Conservation (phyloP, 805 yeast species). For the Teunomyces barrocoloradensis region DNA sequence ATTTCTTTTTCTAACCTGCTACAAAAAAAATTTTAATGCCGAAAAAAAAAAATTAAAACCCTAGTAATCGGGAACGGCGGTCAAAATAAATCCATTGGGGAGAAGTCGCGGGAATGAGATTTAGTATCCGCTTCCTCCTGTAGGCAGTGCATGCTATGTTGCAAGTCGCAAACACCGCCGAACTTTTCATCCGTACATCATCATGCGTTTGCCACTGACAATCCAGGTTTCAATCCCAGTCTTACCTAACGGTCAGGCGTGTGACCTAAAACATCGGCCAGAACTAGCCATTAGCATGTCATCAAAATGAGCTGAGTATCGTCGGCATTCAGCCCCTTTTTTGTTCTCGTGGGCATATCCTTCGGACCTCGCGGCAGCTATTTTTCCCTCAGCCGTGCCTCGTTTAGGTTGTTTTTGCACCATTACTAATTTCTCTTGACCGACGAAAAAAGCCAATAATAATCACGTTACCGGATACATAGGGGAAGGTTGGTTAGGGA, state of each 20-base stretch:
- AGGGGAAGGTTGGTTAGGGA: neutral
- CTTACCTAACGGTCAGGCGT: neutral
- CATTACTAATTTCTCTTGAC: neutral
- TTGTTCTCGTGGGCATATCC: neutral
- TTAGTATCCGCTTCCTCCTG: neutral
- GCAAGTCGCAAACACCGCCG: neutral
- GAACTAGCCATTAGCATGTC: neutral
- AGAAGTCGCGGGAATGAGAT: neutral
- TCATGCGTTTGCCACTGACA: neutral
- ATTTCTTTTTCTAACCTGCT: neutral
- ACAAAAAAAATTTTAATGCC: neutral
- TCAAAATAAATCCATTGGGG: neutral
- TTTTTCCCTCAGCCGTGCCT: conserved; percentile 3
- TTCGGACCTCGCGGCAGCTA: conserved; percentile 3
- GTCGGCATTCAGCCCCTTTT: neutral
- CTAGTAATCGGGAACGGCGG: conserved; percentile 3
- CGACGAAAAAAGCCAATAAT: neutral
- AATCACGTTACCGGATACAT: neutral
- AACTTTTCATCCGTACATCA: neutral
- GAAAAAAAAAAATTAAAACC: conserved; percentile 1
- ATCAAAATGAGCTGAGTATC: neutral
- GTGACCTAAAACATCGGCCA: neutral
- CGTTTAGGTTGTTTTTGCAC: neutral
- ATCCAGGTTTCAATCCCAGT: neutral
- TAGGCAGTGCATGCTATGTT: neutral